Evolutionary conservation across 306 rosid genomes (phyloP).

Genomic region (Prinsepia uniflora): DNA sequence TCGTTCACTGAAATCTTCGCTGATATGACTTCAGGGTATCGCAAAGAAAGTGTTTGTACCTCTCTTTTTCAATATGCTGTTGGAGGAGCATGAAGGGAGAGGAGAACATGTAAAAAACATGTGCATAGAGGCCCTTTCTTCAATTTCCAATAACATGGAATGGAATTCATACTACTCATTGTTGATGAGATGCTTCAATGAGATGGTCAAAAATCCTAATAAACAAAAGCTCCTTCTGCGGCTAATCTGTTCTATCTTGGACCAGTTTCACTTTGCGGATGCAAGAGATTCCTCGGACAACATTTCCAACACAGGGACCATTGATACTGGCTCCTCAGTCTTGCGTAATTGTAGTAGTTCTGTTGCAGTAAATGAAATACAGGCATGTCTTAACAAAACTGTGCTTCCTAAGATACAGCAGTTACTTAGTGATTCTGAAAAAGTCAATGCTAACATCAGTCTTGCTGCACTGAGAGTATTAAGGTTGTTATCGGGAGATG

Average conservation of each 20-base stretch:
- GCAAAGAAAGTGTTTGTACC: conserved; percentile 67
- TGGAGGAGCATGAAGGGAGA: conserved; percentile 62
- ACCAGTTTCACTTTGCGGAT: conserved; percentile 70
- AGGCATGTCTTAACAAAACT: conserved; percentile 52
- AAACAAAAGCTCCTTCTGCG: conserved; percentile 67
- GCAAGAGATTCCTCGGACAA: conserved; percentile 27
- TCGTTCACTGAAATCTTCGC: conserved; percentile 24
- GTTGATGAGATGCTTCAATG: conserved; percentile 68
- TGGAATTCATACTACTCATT: conserved; percentile 82
- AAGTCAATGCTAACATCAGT: conserved; percentile 64
- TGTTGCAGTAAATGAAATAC: conserved; percentile 45
- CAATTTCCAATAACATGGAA: conserved; percentile 70
- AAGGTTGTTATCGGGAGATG: conserved; percentile 75
- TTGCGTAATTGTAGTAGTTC: conserved; percentile 23
- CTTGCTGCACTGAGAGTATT: conserved; percentile 81
- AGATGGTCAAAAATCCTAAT: conserved; percentile 45
- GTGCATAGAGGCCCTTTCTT: conserved; percentile 82
- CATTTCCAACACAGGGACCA: conserved; percentile 32
- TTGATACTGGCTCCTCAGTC: conserved; percentile 23
- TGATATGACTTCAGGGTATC: conserved; percentile 47
- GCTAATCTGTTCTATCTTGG: conserved; percentile 74
- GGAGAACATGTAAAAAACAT: conserved; percentile 74
- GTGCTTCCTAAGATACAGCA: conserved; percentile 81
- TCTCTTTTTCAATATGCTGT: conserved; percentile 71
- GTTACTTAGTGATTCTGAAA: conserved; percentile 71